Evolutionary conservation across 768 basidiomycete genomes (phyloP).

Genomic region (Mycena vitilis): DNA sequence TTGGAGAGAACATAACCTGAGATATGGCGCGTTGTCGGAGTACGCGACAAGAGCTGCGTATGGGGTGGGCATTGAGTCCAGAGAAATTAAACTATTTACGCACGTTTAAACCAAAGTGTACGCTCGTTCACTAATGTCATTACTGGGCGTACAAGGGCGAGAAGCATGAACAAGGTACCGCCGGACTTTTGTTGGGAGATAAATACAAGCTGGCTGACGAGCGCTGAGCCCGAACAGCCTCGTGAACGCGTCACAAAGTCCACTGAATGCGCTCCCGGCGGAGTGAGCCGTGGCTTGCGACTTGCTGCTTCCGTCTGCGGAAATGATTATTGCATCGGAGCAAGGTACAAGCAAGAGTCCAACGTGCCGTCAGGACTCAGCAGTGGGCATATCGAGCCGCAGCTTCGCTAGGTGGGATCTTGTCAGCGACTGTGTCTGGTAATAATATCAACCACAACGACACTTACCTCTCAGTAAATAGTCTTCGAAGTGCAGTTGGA

Average conservation of each 20-base stretch:
- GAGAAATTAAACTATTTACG: neutral
- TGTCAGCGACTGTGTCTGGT: neutral
- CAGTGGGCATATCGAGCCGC: conserved; percentile 25
- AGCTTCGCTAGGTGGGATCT: conserved; percentile 6
- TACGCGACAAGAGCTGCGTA: conserved; percentile 25
- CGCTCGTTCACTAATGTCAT: neutral
- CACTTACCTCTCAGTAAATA: conserved; percentile 19
- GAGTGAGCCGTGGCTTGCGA: conserved; percentile 7
- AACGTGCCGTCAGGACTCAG: conserved; percentile 12
- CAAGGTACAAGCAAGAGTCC: neutral
- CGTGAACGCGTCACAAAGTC: conserved; percentile 16
- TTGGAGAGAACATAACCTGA: conserved; percentile 1
- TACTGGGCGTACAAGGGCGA: conserved; percentile 13
- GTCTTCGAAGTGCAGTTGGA: conserved; percentile 24
- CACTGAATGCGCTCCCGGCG: conserved; percentile 2
- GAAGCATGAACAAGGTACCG: neutral
- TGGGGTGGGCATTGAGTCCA: neutral
- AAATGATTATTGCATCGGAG: too few relatives aligned
- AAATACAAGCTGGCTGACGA: conserved; percentile 14
- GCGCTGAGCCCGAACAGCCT: conserved; percentile 8
- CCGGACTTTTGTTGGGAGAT: conserved; percentile 17
- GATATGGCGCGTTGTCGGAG: conserved; percentile 19
- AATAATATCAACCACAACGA: too few relatives aligned
- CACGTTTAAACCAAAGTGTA: conserved; percentile 21
- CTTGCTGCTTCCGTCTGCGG: conserved; percentile 17